Base-by-base conservation (phyloP, 1,139 yeast species). In the Protomyces macrosporus region DNA sequence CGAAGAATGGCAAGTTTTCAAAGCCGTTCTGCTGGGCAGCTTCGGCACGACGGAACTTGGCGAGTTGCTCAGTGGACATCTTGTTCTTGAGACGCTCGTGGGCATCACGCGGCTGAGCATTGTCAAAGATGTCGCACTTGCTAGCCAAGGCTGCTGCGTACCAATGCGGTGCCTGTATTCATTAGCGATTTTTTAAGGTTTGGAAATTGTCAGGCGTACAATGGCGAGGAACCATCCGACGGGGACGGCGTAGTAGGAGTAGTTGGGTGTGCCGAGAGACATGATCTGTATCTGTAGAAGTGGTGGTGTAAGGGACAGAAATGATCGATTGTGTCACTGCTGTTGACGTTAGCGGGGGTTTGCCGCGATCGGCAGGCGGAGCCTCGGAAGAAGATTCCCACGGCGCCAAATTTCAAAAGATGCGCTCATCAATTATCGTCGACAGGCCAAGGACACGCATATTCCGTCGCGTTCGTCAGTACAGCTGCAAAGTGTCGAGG, bases 161-260 rank as follows among this genome's bases (percentile, higher is more conserved):
- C 42, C 53, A 58, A 52, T 58, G 62, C 2, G 62, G 62, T n/a
- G 16, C 32, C 48, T 42, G 12, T 4, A 9, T 39, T 39, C 16
- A 12, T 6, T 12, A 14, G 12, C 14, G 42, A 39, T 3, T 30
- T 9, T 5, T 42, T 6, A 14, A 16, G n/a, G n/a, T 4, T 42
- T 12, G 2, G 32, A 16, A 42, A n/a, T 2, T 36, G 9, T 36
- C 9, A 14, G 2, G 23, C 30, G 6, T 42, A 51, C 54, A 16
- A 58, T 58, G 56, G 62, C 53, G 14, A 58, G 56, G n/a, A 58
- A 12, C 62, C 62, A 58, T 52, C 52, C 62, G 33, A 36, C 62
- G 5, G 62, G 62, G 34, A 58, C 45, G 33, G 56, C 45, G 53
- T 58, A 58, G 56, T 33, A 50, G 9, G 56, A 52, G 56, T 58